A percentile compares a stretch with the other conserved stretches of the same genome.
Conservation (phyloP, 805 yeast genomes). For the Brettanomyces custersianus region DNA sequence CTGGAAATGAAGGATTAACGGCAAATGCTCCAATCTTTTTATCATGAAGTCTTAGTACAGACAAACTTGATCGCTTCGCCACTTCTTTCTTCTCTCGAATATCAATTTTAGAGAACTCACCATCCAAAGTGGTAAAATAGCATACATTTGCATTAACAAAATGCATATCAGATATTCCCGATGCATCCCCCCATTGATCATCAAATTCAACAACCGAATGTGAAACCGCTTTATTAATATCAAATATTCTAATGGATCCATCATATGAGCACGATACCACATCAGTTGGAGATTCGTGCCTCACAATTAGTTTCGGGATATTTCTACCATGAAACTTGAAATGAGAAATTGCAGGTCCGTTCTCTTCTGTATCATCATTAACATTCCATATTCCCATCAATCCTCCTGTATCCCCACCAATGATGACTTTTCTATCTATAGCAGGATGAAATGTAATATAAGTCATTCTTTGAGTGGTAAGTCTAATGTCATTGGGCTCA, state of each 20-base stretch:
- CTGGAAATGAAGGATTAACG: constrained; percentile 56
- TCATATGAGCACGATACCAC: constrained; percentile 76
- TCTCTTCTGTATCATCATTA: constrained; percentile 29
- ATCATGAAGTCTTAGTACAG: constrained; percentile 61
- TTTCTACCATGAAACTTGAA: constrained; percentile 72
- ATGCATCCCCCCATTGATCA: constrained; percentile 42
- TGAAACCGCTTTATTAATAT: constrained; percentile 51
- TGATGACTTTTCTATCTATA: constrained; percentile 45
- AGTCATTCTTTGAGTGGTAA: constrained; percentile 67
- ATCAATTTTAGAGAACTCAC: constrained; percentile 73
- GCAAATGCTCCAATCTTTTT: constrained; percentile 89
- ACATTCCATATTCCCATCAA: constrained; percentile 85
- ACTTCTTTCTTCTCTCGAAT: constrained; percentile 31
- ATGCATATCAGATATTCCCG: constrained; percentile 71
- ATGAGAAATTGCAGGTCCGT: constrained; percentile 44
- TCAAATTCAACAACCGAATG: constrained; percentile 51
- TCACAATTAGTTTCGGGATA: constrained; percentile 45
- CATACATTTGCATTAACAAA: constrained; percentile 48
- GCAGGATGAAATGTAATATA: constrained; percentile 74
- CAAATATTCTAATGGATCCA: constrained; percentile 72
- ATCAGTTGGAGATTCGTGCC: constrained; percentile 40
- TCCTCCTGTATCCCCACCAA: constrained; percentile 90
- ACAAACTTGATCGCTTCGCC: constrained; percentile 10
- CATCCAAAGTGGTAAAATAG: constrained; percentile 70
- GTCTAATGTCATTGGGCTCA: constrained; percentile 62